phyloP scores from a whole-genome alignment of 768 basidiomycete species.

The Leccinum olivaceopallidum region DNA sequence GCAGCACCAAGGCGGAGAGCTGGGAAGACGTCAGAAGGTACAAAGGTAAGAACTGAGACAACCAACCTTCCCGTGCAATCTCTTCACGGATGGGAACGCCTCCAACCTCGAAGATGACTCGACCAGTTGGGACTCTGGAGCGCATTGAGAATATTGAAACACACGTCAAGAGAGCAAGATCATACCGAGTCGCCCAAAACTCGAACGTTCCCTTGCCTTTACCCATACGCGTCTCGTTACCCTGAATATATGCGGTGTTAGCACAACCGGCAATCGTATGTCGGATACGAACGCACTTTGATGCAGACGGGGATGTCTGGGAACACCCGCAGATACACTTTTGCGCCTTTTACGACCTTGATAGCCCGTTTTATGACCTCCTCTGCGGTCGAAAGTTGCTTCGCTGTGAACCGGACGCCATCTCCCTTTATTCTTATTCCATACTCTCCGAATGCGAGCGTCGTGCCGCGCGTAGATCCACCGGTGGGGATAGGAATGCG shows the following conservation, averaged over 20 bases:
- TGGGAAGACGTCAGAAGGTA: conserved; percentile 30
- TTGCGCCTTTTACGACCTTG: conserved; percentile 85
- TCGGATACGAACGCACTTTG: conserved; percentile 56
- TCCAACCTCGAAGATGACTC: conserved; percentile 93
- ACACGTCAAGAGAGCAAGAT: neutral
- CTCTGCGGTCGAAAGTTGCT: conserved; percentile 85
- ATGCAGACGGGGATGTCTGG: conserved; percentile 97
- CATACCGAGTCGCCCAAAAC: conserved; percentile 92
- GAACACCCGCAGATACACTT: conserved; percentile 87
- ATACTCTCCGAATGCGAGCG: conserved; percentile 89
- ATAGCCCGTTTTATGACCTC: conserved; percentile 88
- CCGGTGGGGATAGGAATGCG: conserved; percentile 82
- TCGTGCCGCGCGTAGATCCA: conserved; percentile 92
- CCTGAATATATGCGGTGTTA: conserved; percentile 44
- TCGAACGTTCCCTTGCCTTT: conserved; percentile 99
- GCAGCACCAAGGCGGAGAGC: conserved; percentile 86
- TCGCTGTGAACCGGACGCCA: conserved; percentile 80
- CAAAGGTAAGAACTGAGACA: neutral
- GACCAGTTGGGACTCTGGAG: conserved; percentile 77
- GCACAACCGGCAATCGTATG: neutral
- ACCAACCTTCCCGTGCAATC: conserved; percentile 82
- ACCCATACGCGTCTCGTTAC: conserved; percentile 99
- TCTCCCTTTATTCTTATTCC: conserved; percentile 87
- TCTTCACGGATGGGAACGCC: conserved; percentile 89
- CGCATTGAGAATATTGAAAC: neutral